Evolutionary conservation across 495 filamentous ascomycete genomes (phyloP).

Genomic region (Xeromyces bisporus): DNA sequence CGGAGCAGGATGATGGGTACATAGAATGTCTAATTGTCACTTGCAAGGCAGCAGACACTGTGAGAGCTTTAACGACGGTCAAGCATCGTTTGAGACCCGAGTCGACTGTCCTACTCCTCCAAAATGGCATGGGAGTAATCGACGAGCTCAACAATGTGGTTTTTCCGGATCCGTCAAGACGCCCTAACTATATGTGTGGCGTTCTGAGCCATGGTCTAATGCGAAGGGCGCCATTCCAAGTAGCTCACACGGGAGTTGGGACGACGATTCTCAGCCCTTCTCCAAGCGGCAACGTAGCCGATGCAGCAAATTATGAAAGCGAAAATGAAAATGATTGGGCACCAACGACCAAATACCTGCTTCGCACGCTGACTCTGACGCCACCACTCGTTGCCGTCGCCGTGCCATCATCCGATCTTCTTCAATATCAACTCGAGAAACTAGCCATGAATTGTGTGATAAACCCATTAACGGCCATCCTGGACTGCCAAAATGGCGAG

Average conservation of each 20-base stretch:
- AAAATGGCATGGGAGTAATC: slow-evolving; percentile 67
- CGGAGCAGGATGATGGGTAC: slow-evolving; percentile 18
- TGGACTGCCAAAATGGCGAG: slow-evolving; percentile 56
- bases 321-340: slow-evolving; percentile 17
- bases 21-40: slow-evolving; percentile 70
- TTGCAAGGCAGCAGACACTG: slow-evolving; percentile 38
- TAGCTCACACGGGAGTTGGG: slow-evolving; percentile 46
- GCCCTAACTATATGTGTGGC: slow-evolving; percentile 63
- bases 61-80: slow-evolving; percentile 39
- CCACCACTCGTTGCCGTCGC: slow-evolving; percentile 30
- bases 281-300: slow-evolving; percentile 11
- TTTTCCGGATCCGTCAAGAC: slow-evolving; percentile 43
- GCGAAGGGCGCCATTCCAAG: slow-evolving; percentile 36
- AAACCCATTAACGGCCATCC: slow-evolving; percentile 62
- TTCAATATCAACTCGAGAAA: slow-evolving; percentile 56
- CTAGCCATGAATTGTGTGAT: slow-evolving; percentile 65
- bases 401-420: slow-evolving; percentile 23
- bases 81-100: slow-evolving; percentile 46
- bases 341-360: slow-evolving; percentile 28
- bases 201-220: slow-evolving; percentile 51
- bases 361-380: slow-evolving; percentile 33
- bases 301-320: slow-evolving; percentile 6
- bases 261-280: slow-evolving; percentile 43
- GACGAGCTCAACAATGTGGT: slow-evolving; percentile 52
- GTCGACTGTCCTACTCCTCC: slow-evolving; percentile 65